These are phyloP conservation scores for Bremia lactucae DNA, from an alignment of 352 stramenopile genomes.

Conservation along the genomic window DNA sequence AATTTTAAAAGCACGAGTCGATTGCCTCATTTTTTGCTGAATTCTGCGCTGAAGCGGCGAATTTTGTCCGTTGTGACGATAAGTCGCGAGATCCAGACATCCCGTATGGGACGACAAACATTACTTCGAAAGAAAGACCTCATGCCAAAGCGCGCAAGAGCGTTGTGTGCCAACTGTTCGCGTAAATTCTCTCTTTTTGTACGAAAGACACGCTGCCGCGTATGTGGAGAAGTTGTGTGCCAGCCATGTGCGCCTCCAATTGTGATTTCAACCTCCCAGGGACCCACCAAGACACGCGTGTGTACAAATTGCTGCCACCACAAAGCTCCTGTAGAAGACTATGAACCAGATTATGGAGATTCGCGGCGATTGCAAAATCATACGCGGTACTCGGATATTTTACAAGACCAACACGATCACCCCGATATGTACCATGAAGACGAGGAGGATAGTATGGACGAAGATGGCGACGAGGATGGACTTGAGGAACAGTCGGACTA, in stretches of 20 bases:
- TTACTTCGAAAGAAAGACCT: constrained; percentile 55
- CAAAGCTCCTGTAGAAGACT: constrained; percentile 21
- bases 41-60: constrained; percentile 46
- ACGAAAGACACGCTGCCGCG: constrained; percentile 55
- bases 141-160: constrained; percentile 51
- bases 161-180: constrained; percentile 45
- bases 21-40: constrained; percentile 54
- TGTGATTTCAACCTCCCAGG: constrained; percentile 24
- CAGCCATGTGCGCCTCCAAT: constrained; percentile 56
- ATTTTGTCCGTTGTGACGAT: constrained; percentile 59
- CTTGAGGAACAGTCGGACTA: constrained; percentile 45
- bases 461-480: constrained; percentile 32
- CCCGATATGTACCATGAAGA: constrained; percentile 11
- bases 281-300: constrained; percentile 41
- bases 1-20: constrained; percentile 72
- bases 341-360: constrained; percentile 14
- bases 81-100: constrained; percentile 50
- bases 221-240: constrained; percentile 70
- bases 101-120: constrained; percentile 40
- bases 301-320: constrained; percentile 49
- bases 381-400: constrained; percentile 34
- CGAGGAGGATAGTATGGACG: constrained; percentile 27
- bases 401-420: constrained; percentile 22
- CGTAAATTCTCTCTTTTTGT: constrained; percentile 65
- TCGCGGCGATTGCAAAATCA: constrained; percentile 22